Base-by-base conservation (phyloP, 108 stramenopile genomes). In the Chaetoceros tenuissimus region DNA sequence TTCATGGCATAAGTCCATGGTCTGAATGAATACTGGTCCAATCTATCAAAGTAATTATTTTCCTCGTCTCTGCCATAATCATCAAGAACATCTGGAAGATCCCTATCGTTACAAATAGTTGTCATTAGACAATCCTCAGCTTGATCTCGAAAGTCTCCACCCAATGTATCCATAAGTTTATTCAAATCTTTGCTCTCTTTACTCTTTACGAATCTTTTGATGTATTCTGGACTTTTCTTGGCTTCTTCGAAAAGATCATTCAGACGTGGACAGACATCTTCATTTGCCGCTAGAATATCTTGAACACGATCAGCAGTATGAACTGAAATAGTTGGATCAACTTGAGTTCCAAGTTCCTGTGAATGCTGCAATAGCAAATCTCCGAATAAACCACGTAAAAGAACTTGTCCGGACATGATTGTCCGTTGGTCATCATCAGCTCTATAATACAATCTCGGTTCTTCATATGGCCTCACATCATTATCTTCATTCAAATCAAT, bases 71-170 rank as follows among this genome's bases (percentile, higher is more conserved):
- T 65, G 40, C 67, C 62, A 52, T 81, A 91, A 62, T 91, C 89
- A 61, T 87, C 69, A 2, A 85, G 17, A 2, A 56, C 57, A 28
- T 68, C 68, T 3, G 94, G 94, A 24, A 94, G 43, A 0, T 69
- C 23, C 10, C 89, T 75, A 73, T 85, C 87, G 8, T 82, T 92
- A 56, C 94, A 89, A 23, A 88, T 78, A 0, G 87, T 85, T 2
- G 88, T 89, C 87, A 92, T 92, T 31, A 91, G 53, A 66, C 94
- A 94, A 73, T 94, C 93, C 45, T 85, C 40, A n/a, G 67, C 57
- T 13, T 51, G 24, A 10, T 51, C 50, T 10, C 26, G 24, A 26
- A 55, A 65, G 43, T 53, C 18, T 70, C 59, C 51, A 55, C 48
- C 66, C 69, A 74, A 27, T 22, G 22, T 24, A 22, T n/a, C 8